These are phyloP conservation scores for Aspergillus piperis DNA, from an alignment of 2,329 filamentous ascomycete genomes.

Conservation along the genomic window DNA sequence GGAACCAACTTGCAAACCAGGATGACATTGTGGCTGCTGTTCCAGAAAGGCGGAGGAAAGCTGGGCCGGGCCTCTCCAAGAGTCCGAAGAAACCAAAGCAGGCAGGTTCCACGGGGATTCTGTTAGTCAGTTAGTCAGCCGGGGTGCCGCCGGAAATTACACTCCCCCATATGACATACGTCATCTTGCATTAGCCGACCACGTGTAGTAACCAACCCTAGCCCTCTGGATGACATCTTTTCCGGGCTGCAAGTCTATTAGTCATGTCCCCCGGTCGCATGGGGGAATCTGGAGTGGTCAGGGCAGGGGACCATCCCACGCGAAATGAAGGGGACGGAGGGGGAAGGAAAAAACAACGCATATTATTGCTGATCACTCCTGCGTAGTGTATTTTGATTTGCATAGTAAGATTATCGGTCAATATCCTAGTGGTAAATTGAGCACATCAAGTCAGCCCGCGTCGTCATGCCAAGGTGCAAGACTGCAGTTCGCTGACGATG, in stretches of 20 bases:
- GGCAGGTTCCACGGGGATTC: slow-evolving; percentile 1
- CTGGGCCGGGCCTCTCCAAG: not conserved
- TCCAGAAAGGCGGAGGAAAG: slow-evolving; percentile 1
- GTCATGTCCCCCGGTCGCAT: not conserved
- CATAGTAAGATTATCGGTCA: not conserved
- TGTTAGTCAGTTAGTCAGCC: not conserved
- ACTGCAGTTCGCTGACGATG: not conserved
- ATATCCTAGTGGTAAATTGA: not conserved
- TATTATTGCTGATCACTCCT: too few species aligned
- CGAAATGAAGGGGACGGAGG: too few species aligned
- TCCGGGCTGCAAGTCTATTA: not conserved
- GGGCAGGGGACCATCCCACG: not conserved
- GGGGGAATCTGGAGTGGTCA: too few species aligned
- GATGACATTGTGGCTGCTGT: not conserved
- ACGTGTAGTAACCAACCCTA: not conserved
- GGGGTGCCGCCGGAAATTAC: not conserved
- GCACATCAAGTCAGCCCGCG: not conserved
- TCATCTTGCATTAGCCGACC: slow-evolving; percentile 1
- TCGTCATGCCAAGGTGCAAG: slow-evolving; percentile 3
- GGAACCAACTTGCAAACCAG: too few species aligned
- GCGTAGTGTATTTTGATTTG: not conserved
- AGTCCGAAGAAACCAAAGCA: not conserved
- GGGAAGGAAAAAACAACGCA: too few species aligned
- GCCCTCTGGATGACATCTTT: slow-evolving; percentile 2
- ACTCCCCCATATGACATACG: not conserved